Conservation (phyloP, 1,284 basidiomycete genomes). For the Trichosporon faecale region DNA sequence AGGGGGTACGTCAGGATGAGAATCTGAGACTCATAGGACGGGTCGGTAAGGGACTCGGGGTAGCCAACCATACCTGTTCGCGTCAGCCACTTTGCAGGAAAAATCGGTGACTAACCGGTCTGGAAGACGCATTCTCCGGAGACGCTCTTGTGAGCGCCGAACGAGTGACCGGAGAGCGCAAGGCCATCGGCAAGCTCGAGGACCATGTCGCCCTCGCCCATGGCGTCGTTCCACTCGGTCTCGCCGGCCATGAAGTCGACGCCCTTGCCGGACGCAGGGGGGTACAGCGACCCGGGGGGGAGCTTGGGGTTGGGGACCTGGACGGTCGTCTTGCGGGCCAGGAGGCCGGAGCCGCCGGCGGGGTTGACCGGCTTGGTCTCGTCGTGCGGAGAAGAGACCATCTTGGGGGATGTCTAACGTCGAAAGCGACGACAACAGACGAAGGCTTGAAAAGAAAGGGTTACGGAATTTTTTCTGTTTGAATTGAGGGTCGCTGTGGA, state of each 20-base stretch:
- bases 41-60: conserved; percentile 96
- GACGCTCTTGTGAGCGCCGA: conserved; percentile 90
- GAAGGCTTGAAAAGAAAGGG: neutral
- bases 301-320: conserved; percentile 11
- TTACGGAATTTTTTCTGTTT: neutral
- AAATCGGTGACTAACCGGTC: conserved; percentile 67
- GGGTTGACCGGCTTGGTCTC: conserved; percentile 17
- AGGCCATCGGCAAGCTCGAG: conserved; percentile 91
- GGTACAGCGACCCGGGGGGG: conserved; percentile 44
- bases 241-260: conserved; percentile 46
- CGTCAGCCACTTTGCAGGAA: neutral
- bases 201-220: conserved; percentile 58
- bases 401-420: conserved; percentile 14
- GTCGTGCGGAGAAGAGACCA: conserved; percentile 24
- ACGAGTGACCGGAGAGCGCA: conserved; percentile 83
- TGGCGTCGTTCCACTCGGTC: conserved; percentile 43
- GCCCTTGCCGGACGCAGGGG: conserved; percentile 48
- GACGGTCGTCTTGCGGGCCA: conserved; percentile 26
- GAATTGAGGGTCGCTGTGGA: neutral
- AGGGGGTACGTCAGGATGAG: conserved; percentile 96
- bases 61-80: conserved; percentile 94
- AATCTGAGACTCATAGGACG: conserved; percentile 98
- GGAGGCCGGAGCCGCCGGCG: conserved; percentile 21
- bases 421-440: neutral
- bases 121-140: conserved; percentile 99